Conservation (phyloP, 192 early-diverging fungal genomes). For the Mortierella alpina region DNA sequence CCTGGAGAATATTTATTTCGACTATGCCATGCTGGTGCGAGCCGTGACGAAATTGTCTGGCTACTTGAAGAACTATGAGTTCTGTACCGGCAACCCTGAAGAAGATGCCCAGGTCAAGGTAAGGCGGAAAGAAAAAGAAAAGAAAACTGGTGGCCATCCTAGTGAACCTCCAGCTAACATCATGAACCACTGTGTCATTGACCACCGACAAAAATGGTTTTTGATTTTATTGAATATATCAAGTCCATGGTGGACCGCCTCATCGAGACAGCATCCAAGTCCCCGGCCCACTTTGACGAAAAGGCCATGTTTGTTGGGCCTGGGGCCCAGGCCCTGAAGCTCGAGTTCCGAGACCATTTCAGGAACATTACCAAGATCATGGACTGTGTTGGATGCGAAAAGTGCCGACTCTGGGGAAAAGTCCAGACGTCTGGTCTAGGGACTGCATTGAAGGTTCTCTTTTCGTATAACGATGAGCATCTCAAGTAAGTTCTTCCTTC, state of each 20-base stretch:
- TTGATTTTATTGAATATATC: background rate
- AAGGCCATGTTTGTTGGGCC: conserved; percentile 81
- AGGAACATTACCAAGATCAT: conserved; percentile 96
- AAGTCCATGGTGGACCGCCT: conserved; percentile 71
- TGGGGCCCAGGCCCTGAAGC: conserved; percentile 74
- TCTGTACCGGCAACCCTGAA: conserved; percentile 71
- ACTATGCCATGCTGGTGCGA: conserved; percentile 85
- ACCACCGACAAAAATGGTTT: conserved; percentile 8
- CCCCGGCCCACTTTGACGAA: conserved; percentile 90
- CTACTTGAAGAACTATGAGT: conserved; percentile 78
- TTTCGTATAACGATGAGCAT: conserved; percentile 84
- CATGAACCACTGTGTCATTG: background rate
- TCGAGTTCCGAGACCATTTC: conserved; percentile 92
- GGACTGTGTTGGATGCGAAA: conserved; percentile 98
- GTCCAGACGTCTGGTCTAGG: conserved; percentile 91
- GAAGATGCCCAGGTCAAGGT: conserved; percentile 68
- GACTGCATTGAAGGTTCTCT: conserved; percentile 93
- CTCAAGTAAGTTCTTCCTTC: conserved; percentile 52
- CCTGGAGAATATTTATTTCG: conserved; percentile 94
- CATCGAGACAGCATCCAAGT: conserved; percentile 59
- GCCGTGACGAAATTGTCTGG: conserved; percentile 85
- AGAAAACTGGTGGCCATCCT: background rate
- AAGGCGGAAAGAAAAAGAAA: background rate
- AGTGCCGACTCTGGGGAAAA: conserved; percentile 98
- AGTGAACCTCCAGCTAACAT: background rate